A percentile compares a stretch with the other conserved stretches of the same genome.
phyloP scores from a whole-genome alignment of 2,329 filamentous ascomycete genomes.

The Amphichorda felina region DNA sequence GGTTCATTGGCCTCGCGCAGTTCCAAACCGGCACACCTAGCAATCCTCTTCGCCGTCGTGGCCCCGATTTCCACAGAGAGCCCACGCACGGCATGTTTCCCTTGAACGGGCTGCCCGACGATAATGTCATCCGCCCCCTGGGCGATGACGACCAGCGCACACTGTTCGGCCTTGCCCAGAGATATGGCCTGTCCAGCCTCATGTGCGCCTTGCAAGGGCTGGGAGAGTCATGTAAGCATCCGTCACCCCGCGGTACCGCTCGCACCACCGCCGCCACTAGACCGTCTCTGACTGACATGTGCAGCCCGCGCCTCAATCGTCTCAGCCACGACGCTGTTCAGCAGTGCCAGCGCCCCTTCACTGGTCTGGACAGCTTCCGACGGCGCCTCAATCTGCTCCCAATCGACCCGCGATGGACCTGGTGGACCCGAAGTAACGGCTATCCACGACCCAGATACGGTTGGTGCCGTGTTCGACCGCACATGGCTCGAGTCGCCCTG shows the following conservation, averaged over 20 bases:
- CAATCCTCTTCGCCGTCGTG: too few species aligned
- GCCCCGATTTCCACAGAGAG: too few species aligned
- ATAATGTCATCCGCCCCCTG: slow-evolving; percentile 20
- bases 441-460: slow-evolving; percentile 20
- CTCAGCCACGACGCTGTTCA: slow-evolving; percentile 26
- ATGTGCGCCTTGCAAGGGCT: slow-evolving; percentile 22
- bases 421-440: slow-evolving; percentile 17
- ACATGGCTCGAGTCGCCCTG: slow-evolving; percentile 28
- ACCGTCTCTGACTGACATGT: not conserved
- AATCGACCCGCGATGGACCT: slow-evolving; percentile 21
- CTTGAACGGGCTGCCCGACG: slow-evolving; percentile 18
- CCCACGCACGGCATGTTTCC: slow-evolving; percentile 18
- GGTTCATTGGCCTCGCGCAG: not conserved
- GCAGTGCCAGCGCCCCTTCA: slow-evolving; percentile 26
- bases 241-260: not conserved
- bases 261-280: not conserved
- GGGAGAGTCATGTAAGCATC: slow-evolving; percentile 22
- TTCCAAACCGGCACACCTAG: too few species aligned
- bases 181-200: slow-evolving; percentile 24
- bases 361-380: slow-evolving; percentile 28
- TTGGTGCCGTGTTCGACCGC: slow-evolving; percentile 16
- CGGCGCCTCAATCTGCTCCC: slow-evolving; percentile 24
- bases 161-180: slow-evolving; percentile 21
- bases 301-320: slow-evolving; percentile 25
- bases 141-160: slow-evolving; percentile 25